phyloP scores from a whole-genome alignment of 2,329 filamentous ascomycete genomes.

The Cucurbitaria berberidis region DNA sequence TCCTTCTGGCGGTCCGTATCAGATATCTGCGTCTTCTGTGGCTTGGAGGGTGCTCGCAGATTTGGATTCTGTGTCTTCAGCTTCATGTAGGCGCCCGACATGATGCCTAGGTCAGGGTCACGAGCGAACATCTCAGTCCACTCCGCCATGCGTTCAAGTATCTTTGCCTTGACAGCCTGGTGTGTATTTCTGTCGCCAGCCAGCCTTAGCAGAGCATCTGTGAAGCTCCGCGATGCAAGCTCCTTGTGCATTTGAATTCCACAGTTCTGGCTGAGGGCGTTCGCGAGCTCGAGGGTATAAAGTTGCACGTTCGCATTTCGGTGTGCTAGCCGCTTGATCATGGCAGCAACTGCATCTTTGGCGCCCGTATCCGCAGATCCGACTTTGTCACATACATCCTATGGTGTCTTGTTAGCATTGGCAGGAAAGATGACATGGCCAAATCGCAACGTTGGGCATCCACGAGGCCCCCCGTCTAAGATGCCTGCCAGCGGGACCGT shows the following conservation, averaged over 20 bases:
- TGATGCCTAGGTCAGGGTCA: constrained; percentile 92
- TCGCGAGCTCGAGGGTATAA: constrained; percentile 88
- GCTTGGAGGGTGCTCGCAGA: constrained; percentile 88
- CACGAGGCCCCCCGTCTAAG: background rate
- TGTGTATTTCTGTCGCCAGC: constrained; percentile 95
- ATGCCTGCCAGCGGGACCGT: background rate
- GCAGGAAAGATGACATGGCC: background rate
- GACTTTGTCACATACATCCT: constrained; percentile 68
- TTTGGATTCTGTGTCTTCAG: constrained; percentile 82
- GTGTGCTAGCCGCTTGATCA: constrained; percentile 91
- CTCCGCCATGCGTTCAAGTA: constrained; percentile 92
- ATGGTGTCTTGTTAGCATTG: constrained; percentile 4
- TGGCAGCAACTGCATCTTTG: constrained; percentile 84
- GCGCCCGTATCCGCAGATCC: constrained; percentile 61
- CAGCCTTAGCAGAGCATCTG: constrained; percentile 87
- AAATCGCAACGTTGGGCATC: background rate
- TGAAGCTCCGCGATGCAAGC: constrained; percentile 88
- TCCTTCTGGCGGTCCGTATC: constrained; percentile 91
- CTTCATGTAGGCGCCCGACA: constrained; percentile 92
- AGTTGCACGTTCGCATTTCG: constrained; percentile 96
- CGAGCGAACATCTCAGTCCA: constrained; percentile 94
- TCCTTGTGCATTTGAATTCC: constrained; percentile 86
- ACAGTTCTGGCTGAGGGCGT: constrained; percentile 91
- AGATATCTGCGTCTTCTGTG: constrained; percentile 89
- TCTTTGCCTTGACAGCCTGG: constrained; percentile 95